Evolutionary conservation across 1,284 basidiomycete species (phyloP), one percentile per base, ranked within the genome.

Genomic region (Apiotrichum sp.): DNA sequence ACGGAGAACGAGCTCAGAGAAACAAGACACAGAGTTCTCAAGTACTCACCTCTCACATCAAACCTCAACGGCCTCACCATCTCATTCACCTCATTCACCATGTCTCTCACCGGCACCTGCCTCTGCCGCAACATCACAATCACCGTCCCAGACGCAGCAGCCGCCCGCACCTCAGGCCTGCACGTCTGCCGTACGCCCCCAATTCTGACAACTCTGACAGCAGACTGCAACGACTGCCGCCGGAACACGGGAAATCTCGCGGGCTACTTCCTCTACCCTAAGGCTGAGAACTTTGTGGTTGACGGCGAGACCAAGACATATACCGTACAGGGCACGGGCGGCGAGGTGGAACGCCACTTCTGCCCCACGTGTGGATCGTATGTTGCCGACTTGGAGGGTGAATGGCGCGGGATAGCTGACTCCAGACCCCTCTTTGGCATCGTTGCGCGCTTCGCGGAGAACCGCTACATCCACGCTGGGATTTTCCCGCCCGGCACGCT

Each of bases 401-500:
- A 38, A 38, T 29, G 8, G 6, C 8, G 8, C 6, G 6, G 42
- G 11, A n/a, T 29, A 9, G 10, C 34, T n/a, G 6, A 32, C 10
- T n/a, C 33, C 9, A 47, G 45, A 2, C 34, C 47, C 1, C n/a
- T 48, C 14, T 48, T 8, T 22, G 47, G 36, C 11, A 11, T 38
- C 9, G 34, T 38, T 7, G 22, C n/a, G 4, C 47, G 36, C 16
- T 46, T 46, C 44, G 31, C 47, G 11, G 47, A 48, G 14, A 22
- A 10, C 5, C 47, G 47, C 47, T 36, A 22, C 16, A 35, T 48
- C 6, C 35, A 39, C 35, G 45, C 43, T 40, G 55, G 55, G 22
- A 35, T 52, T 6, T 56, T 56, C 35, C 48, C 55, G 10, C 44
- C 55, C 6, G 44, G 55, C 13, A 31, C 45, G 9, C 39, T 56